Evolutionary conservation across 2,329 filamentous ascomycete genomes (phyloP).

Genomic region (Zymoseptoria tritici): DNA sequence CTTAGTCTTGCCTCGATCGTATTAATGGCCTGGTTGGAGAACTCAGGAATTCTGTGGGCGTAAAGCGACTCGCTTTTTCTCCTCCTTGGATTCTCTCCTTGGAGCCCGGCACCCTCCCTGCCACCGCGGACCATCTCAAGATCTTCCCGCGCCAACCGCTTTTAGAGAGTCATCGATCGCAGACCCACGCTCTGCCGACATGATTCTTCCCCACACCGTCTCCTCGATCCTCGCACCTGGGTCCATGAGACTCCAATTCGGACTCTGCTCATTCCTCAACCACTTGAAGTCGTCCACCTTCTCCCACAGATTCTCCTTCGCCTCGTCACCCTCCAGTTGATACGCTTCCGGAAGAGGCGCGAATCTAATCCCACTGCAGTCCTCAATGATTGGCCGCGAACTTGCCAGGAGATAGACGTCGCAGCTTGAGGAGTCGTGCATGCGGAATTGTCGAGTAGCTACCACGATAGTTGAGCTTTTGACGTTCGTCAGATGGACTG

Average conservation of each 20-base stretch:
- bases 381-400: slow-evolving; percentile 89
- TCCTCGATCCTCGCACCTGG: slow-evolving; percentile 35
- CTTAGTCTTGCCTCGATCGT: not conserved
- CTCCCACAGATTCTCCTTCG: slow-evolving; percentile 64
- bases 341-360: slow-evolving; percentile 63
- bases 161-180: slow-evolving; percentile 60
- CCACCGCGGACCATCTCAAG: not conserved
- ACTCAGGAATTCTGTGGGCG: not conserved
- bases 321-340: slow-evolving; percentile 24
- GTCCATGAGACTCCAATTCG: slow-evolving; percentile 73
- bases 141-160: slow-evolving; percentile 18
- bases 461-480: slow-evolving; percentile 69
- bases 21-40: not conserved
- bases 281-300: slow-evolving; percentile 97
- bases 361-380: slow-evolving; percentile 72
- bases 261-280: slow-evolving; percentile 77
- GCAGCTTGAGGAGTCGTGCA: slow-evolving; percentile 78
- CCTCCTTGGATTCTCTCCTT: too few species aligned
- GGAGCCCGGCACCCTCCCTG: not conserved
- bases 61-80: not conserved
- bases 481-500: slow-evolving; percentile 74
- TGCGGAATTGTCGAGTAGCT: slow-evolving; percentile 76
- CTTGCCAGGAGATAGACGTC: slow-evolving; percentile 75
- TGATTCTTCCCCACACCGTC: slow-evolving; percentile 58
- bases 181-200: slow-evolving; percentile 56